phyloP scores from a whole-genome alignment of 192 early-diverging fungal genomes.

The Endogone sp. region DNA sequence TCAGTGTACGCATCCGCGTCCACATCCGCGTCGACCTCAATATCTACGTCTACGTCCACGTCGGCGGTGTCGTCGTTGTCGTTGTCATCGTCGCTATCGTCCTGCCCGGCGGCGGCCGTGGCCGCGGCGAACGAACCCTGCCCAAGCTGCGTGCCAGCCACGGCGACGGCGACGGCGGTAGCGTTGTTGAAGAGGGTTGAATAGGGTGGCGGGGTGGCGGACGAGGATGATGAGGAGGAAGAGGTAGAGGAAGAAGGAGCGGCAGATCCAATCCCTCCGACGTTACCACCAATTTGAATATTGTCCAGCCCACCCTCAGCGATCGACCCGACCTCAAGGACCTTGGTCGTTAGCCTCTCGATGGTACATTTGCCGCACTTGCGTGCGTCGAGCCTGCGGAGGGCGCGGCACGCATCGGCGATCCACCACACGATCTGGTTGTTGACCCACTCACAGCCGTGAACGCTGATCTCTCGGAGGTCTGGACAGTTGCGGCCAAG shows the following conservation, averaged over 20 bases:
- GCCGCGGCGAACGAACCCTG: too few species aligned
- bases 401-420: constrained; percentile 19
- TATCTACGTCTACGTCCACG: background rate
- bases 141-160: too few species aligned
- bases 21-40: constrained; percentile 3
- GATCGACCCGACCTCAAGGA: constrained; percentile 21
- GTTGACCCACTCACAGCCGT: constrained; percentile 45
- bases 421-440: constrained; percentile 29
- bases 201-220: background rate
- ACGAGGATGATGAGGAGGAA: background rate
- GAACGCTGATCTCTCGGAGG: constrained; percentile 25
- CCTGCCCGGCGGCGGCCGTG: background rate
- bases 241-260: too few species aligned
- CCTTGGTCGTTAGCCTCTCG: constrained; percentile 9
- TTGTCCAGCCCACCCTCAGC: constrained; percentile 3
- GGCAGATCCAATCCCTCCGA: too few species aligned
- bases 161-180: too few species aligned
- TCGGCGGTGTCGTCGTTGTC: constrained; percentile 7
- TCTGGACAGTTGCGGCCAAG: constrained; percentile 32
- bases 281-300: too few species aligned
- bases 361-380: constrained; percentile 28
- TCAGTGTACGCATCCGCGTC: too few species aligned
- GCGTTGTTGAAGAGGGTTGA: background rate
- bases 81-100: background rate
- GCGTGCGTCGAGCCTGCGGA: constrained; percentile 34